Evolutionary conservation across 139 green algal genomes (phyloP).

Genomic region (Chlorella sp.): DNA sequence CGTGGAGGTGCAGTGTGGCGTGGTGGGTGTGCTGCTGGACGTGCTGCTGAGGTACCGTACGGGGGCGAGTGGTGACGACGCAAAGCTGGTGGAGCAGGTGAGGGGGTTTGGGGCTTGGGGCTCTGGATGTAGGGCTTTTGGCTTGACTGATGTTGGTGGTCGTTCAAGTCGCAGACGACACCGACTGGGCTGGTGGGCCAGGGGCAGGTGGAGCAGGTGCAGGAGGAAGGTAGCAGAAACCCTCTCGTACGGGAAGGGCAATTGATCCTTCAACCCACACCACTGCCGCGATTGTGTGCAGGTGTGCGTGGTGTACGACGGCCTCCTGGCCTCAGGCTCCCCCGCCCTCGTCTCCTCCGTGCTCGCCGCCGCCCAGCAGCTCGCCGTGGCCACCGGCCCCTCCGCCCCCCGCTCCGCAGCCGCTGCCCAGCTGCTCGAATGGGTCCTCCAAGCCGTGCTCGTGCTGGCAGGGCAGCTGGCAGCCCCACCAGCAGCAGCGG

Average conservation of each 20-base stretch:
- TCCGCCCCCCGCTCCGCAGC: not conserved
- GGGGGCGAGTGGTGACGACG: not conserved
- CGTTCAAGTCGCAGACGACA: too few species aligned
- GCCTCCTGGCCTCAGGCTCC: not conserved
- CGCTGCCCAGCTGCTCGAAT: not conserved
- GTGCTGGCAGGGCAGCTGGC: too few species aligned
- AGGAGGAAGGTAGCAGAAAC: too few species aligned
- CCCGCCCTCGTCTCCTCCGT: not conserved
- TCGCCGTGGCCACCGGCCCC: not conserved
- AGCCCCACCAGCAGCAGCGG: too few species aligned
- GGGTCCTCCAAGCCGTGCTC: not conserved
- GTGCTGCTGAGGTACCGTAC: not conserved
- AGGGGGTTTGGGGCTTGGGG: too few species aligned
- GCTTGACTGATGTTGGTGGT: too few species aligned
- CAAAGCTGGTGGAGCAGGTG: not conserved
- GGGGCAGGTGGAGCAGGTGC: too few species aligned
- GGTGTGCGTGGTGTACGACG: not conserved
- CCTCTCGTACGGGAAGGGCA: too few species aligned
- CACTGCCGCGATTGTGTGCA: too few species aligned
- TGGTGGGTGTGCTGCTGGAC: not conserved
- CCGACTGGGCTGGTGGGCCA: too few species aligned
- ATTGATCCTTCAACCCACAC: too few species aligned
- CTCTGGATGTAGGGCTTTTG: too few species aligned
- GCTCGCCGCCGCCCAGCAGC: not conserved
- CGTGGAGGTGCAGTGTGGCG: not conserved